Conservation (phyloP, 805 yeast species). For the Sugiyamaella qingdaonensis region DNA sequence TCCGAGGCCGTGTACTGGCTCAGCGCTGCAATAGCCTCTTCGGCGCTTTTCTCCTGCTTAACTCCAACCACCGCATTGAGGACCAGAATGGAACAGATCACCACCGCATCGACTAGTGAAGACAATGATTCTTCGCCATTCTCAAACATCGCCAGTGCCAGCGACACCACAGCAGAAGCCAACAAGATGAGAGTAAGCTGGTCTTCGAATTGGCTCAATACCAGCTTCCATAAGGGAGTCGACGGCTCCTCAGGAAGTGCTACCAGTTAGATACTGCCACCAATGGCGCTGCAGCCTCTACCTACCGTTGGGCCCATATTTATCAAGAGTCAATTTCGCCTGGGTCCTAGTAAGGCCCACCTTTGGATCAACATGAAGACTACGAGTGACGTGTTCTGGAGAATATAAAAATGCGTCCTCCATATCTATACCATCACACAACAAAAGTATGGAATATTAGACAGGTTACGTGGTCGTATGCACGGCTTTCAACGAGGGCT, state of each 20-base stretch:
- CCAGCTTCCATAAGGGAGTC: constrained; percentile 35
- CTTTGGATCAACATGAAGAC: constrained; percentile 17
- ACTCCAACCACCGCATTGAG: constrained; percentile 89
- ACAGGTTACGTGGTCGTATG: background rate
- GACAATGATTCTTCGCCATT: constrained; percentile 71
- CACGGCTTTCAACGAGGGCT: background rate
- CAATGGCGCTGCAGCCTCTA: background rate
- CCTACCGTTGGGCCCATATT: constrained; percentile 22
- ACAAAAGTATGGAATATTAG: background rate
- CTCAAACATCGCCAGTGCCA: constrained; percentile 86
- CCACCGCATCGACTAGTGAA: constrained; percentile 33
- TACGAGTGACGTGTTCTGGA: constrained; percentile 15
- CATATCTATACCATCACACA: constrained; percentile 10
- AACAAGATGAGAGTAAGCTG: constrained; percentile 82
- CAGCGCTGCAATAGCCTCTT: constrained; percentile 85
- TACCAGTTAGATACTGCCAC: constrained; percentile 15
- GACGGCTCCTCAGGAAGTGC: constrained; percentile 35
- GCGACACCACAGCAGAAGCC: constrained; percentile 81
- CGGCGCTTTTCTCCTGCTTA: constrained; percentile 92
- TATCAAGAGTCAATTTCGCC: constrained; percentile 16
- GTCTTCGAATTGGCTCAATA: constrained; percentile 54
- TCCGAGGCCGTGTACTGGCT: constrained; percentile 88
- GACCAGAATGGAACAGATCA: constrained; percentile 80
- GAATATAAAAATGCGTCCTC: constrained; percentile 14
- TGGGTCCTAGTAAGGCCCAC: constrained; percentile 23